Base-by-base conservation (phyloP, 2,329 filamentous ascomycete genomes). In the Microcyclosporella mali region DNA sequence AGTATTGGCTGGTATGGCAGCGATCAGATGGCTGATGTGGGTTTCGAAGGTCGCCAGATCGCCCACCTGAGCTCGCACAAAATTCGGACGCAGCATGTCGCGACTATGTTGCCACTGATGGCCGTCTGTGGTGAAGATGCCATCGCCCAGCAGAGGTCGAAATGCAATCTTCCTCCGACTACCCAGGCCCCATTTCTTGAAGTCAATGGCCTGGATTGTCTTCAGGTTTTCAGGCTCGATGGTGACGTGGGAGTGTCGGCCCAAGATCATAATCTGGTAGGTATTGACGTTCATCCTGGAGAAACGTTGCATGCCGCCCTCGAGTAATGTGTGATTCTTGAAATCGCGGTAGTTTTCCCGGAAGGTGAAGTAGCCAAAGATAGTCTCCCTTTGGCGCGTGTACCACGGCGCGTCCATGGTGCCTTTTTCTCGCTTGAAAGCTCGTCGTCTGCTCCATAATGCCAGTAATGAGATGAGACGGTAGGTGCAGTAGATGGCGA, bases 21-120 rank as follows among this genome's bases (percentile, higher is more conserved):
- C 66, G 18, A 85, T 67, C 43, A 87, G 65, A 18, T 73, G 67
- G 25, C 69, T 61, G 12, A 82, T 68, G 63, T 84, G 79, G 2
- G 60, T 64, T 53, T 85, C 81, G 39, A 84, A 81, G 1, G 75
- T 77, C 1, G 67, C 63, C 4, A 78, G 58, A 53, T 79, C 72
- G 3, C 68, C 70, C 8, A 79, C 67, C 49, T 78, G 74, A 9
- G 70, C 67, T 7, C 72, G 63, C 1, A 64, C 67, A 50, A 78
- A 79, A 46, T 74, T 74, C 1, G 75, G 74, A 16, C 74, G 65
- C 11, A 83, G 65, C 49, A 74, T 64, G 19, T 71, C 67, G 8
- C 71, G 52, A 6, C 56, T 58, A 37, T 64, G 62, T 8, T 57
- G 45, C 62, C 62, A 65, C 25, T 53, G 55, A 3, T 52, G 61